Percentiles rank a stretch among this genome's conserved stretches.
Conservation (phyloP, 2,329 filamentous ascomycete genomes). For the Apiospora malaysiana region DNA sequence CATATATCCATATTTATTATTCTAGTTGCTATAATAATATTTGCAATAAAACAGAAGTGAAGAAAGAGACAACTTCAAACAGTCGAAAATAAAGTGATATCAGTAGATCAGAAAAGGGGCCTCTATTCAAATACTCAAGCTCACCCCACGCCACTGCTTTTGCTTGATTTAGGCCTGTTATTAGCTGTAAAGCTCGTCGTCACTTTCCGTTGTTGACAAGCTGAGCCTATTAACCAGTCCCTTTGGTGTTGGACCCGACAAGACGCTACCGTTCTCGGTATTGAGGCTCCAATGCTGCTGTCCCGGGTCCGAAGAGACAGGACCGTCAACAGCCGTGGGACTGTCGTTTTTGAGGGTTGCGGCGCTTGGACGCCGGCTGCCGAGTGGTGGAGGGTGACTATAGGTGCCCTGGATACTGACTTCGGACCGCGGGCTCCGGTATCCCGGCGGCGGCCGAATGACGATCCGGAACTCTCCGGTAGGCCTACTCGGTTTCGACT, state of each 20-base stretch:
- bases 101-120: too few species aligned
- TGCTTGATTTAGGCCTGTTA: too few species aligned
- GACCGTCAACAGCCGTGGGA: not conserved
- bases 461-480: constrained; percentile 1
- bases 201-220: not conserved
- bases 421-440: not conserved
- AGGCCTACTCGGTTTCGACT: too few species aligned
- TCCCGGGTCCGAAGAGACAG: not conserved
- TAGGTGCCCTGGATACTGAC: not conserved
- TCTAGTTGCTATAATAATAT: too few species aligned
- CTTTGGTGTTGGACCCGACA: not conserved
- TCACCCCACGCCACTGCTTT: too few species aligned
- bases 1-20: too few species aligned
- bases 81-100: too few species aligned
- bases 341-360: not conserved
- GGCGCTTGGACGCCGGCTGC: not conserved
- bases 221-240: not conserved
- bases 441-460: not conserved
- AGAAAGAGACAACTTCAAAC: too few species aligned
- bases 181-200: not conserved
- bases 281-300: not conserved
- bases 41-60: too few species aligned
- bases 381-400: not conserved
- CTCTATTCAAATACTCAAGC: too few species aligned
- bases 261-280: not conserved